Percentiles rank a stretch among this genome's conserved stretches.
phyloP scores from a whole-genome alignment of 352 stramenopile genomes.

The Pythium aquatile region DNA sequence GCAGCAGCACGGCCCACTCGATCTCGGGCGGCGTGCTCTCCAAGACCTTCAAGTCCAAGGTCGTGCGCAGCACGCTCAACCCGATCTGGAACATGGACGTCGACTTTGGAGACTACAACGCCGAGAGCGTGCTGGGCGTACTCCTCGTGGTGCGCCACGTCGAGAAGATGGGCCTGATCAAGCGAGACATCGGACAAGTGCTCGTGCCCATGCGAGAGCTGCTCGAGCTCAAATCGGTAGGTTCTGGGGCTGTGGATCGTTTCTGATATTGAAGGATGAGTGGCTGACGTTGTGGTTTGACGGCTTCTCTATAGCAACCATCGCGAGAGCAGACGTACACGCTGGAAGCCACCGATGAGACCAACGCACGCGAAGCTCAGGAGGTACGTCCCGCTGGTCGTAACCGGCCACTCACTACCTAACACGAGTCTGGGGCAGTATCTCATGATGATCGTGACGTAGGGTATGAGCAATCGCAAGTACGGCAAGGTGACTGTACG shows the following conservation, averaged over 20 bases:
- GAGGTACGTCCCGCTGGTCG: conserved; percentile 27
- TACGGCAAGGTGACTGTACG: conserved; percentile 61
- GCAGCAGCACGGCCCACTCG: conserved; percentile 2
- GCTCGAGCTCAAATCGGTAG: conserved; percentile 72
- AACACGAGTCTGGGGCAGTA: background rate
- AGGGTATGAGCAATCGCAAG: conserved; percentile 60
- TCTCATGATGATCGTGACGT: background rate
- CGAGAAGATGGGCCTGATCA: conserved; percentile 72
- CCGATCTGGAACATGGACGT: conserved; percentile 82
- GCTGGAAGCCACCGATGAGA: conserved; percentile 63
- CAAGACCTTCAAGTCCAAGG: conserved; percentile 52
- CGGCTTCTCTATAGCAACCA: conserved; percentile 49
- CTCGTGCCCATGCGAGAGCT: conserved; percentile 63
- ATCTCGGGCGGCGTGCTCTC: conserved; percentile 27
- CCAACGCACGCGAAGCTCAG: conserved; percentile 41
- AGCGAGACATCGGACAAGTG: conserved; percentile 70
- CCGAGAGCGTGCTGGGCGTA: conserved; percentile 62
- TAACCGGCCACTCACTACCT: background rate
- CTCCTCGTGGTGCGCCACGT: conserved; percentile 66
- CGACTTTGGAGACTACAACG: conserved; percentile 77
- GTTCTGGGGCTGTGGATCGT: background rate
- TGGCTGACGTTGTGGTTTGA: background rate
- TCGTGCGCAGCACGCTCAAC: conserved; percentile 75
- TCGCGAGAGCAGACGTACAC: conserved; percentile 54
- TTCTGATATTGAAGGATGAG: background rate